Evolutionary conservation across 2,329 filamentous ascomycete genomes (phyloP), one percentile per base, ranked within the genome.

Genomic region (Ilyonectria sp.): DNA sequence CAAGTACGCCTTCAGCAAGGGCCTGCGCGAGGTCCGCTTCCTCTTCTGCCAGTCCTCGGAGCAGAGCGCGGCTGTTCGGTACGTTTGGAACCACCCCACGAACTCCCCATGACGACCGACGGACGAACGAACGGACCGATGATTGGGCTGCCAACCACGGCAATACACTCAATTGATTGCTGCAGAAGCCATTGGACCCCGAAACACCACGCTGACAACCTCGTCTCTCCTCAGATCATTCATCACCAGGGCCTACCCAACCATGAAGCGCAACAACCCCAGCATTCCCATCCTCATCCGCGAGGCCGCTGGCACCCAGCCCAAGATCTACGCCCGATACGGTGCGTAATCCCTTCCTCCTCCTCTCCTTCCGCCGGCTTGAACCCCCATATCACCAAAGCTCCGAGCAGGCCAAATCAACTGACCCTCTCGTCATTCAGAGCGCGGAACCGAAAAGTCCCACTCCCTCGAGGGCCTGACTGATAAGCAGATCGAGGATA

Each of bases 191-290:
- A 23, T 47, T 31, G 8, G 6, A 15, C n/a, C 13, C 33, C 11
- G 19, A 37, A 54, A 49, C 46, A 58, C 35, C 60, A 53, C 21
- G 60, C 74, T 73, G 68, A 74, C 66, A 50, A 33, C 26, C 23
- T 31, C n/a, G 10, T 61, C 35, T 40, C 61, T 60, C 57, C 76
- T 43, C 49, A 98, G 96, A 82, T 91, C 93, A 33, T 99, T 99
- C 85, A 88, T 99, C 74, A 92, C 92, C 72, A 91, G 94, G 80
- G 91, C 94, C 74, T 99, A 99, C 83, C 96, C 96, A 53, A 96
- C 93, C 68, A 98, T 99, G 95, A 99, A 99, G 91, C 97, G 97
- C 88, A 93, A 95, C 88, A 99, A 99, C 86, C 96, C 96, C 64
- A 86, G 93, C 82, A 95, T 89, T 55, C 96, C 96, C 61, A 98